These are phyloP conservation scores for Trametes maxima DNA, from an alignment of 768 basidiomycete genomes.

Conservation along the genomic window DNA sequence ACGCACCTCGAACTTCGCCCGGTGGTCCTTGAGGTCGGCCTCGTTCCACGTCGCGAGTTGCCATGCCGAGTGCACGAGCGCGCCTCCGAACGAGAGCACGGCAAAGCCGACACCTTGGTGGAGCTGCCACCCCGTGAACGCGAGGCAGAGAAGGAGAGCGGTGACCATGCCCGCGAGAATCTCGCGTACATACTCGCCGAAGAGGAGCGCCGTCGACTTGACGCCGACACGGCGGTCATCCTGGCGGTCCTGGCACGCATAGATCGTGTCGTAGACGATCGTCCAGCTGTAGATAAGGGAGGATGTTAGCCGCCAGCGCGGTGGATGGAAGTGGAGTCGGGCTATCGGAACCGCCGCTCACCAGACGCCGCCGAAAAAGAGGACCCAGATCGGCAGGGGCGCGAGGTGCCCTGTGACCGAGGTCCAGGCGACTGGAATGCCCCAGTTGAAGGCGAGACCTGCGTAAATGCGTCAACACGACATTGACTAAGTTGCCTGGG, in stretches of 20 bases:
- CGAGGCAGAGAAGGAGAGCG: conserved; percentile 53
- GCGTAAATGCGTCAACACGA: background rate
- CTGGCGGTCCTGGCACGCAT: conserved; percentile 77
- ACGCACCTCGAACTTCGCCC: conserved; percentile 40
- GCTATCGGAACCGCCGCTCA: conserved; percentile 32
- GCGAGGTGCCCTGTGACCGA: conserved; percentile 40
- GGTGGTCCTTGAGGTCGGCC: conserved; percentile 48
- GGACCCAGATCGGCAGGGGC: conserved; percentile 15
- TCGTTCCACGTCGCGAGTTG: conserved; percentile 49
- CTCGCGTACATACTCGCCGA: conserved; percentile 59
- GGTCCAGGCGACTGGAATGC: conserved; percentile 51
- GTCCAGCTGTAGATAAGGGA: conserved; percentile 43
- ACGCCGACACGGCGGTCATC: conserved; percentile 77
- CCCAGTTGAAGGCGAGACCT: conserved; percentile 55
- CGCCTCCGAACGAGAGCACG: conserved; percentile 48
- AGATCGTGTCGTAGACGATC: conserved; percentile 64
- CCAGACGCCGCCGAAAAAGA: conserved; percentile 27
- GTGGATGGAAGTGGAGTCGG: conserved; percentile 26
- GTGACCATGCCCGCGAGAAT: conserved; percentile 56
- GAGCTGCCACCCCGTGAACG: conserved; percentile 55
- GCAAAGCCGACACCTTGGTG: conserved; percentile 52
- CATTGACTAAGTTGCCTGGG: background rate
- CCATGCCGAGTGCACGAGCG: conserved; percentile 47
- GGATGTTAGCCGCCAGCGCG: conserved; percentile 6
- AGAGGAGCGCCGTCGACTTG: conserved; percentile 75